phyloP scores from a whole-genome alignment of 2,329 filamentous ascomycete genomes.

The Plectosphaerella cucumerina region DNA sequence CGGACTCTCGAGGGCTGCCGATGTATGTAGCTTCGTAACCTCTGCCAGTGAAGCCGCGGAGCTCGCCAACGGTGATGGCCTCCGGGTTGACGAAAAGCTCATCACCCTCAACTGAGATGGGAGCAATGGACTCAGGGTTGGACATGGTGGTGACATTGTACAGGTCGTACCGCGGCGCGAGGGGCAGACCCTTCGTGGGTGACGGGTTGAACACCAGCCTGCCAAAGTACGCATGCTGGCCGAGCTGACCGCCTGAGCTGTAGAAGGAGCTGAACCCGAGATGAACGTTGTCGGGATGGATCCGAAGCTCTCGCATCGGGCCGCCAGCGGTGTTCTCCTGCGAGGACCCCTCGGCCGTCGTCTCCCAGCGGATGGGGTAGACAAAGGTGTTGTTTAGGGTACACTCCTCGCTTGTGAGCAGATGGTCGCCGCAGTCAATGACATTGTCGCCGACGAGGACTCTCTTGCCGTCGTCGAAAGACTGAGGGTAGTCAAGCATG shows the following conservation, averaged over 20 bases:
- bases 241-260: conserved; percentile 10
- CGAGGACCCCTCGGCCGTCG: conserved; percentile 19
- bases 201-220: conserved; percentile 30
- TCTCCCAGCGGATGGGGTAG: conserved; percentile 33
- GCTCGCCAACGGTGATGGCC: conserved; percentile 30
- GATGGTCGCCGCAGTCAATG: conserved; percentile 29
- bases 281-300: conserved; percentile 36
- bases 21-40: conserved; percentile 32
- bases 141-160: conserved; percentile 26
- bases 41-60: conserved; percentile 33
- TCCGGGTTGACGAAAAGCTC: conserved; percentile 22
- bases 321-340: conserved; percentile 15
- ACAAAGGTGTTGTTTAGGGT: conserved; percentile 27
- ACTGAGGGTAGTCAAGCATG: conserved; percentile 35
- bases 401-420: conserved; percentile 28
- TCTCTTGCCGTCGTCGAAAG: conserved; percentile 32
- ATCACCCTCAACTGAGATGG: conserved; percentile 18
- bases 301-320: conserved; percentile 30
- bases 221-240: conserved; percentile 21
- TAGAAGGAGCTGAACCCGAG: conserved; percentile 31
- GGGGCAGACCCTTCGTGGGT: conserved; percentile 20
- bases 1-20: conserved; percentile 28
- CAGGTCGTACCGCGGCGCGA: conserved; percentile 28
- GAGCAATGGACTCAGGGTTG: conserved; percentile 10
- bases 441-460: conserved; percentile 27